Evolutionary conservation across 202 grass and related monocot species (phyloP).

Genomic region (Carex sylvatica): DNA sequence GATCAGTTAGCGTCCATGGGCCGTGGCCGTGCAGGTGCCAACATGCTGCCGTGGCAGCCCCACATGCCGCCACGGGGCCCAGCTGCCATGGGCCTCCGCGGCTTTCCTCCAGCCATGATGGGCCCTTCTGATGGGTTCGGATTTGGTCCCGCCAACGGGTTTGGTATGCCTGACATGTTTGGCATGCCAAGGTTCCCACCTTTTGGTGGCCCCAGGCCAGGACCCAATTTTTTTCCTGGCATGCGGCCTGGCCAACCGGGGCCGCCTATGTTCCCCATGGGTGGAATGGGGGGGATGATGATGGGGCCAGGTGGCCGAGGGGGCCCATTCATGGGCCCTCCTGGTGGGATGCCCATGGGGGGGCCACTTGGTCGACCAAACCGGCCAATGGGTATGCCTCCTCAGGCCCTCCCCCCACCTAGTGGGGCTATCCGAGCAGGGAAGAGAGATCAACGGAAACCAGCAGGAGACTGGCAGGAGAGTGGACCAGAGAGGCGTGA

Average conservation of each 20-base stretch:
- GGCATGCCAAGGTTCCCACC: slow-evolving; percentile 66
- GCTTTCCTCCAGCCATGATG: slow-evolving; percentile 89
- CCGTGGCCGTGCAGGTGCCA: slow-evolving; percentile 66
- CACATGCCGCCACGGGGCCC: slow-evolving; percentile 56
- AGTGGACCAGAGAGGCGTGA: slow-evolving; percentile 60
- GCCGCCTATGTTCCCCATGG: slow-evolving; percentile 44
- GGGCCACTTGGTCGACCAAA: slow-evolving; percentile 55
- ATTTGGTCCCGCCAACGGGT: slow-evolving; percentile 40
- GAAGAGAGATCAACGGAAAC: slow-evolving; percentile 53
- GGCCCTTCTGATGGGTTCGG: slow-evolving; percentile 62
- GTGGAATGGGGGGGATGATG: slow-evolving; percentile 77
- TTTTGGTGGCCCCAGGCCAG: slow-evolving; percentile 79
- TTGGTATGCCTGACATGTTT: slow-evolving; percentile 81
- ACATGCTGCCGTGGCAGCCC: slow-evolving; percentile 78
- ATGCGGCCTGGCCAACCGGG: slow-evolving; percentile 52
- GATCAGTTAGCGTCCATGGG: slow-evolving; percentile 2
- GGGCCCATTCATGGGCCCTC: slow-evolving; percentile 58
- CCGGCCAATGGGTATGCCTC: slow-evolving; percentile 65
- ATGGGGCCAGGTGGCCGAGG: slow-evolving; percentile 56
- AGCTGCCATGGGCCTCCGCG: slow-evolving; percentile 60
- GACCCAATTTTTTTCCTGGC: slow-evolving; percentile 76
- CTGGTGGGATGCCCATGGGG: slow-evolving; percentile 66
- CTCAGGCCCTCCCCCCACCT: slow-evolving; percentile 47
- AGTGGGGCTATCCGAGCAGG: slow-evolving; percentile 37
- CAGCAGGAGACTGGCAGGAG: slow-evolving; percentile 47